phyloP scores from a whole-genome alignment of 2,329 filamentous ascomycete genomes.

The Aspergillus sp. region DNA sequence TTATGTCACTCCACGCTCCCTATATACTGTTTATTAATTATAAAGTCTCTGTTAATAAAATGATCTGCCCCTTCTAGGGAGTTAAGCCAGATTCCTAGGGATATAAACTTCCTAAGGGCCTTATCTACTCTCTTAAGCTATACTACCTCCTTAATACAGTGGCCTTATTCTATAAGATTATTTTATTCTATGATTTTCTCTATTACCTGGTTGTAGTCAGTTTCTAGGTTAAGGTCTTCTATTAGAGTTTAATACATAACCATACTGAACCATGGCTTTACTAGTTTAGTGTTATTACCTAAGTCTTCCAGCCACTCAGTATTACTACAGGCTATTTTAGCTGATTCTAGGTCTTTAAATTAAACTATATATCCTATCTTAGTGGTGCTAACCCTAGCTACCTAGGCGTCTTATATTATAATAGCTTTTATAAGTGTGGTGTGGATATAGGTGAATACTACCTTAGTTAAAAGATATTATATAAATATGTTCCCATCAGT shows the following conservation, averaged over 20 bases:
- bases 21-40: conserved; percentile 18
- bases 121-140: conserved; percentile 22
- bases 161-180: conserved; percentile 2
- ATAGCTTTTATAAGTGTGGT: conserved; percentile 5
- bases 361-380: conserved; percentile 18
- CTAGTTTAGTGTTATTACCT: conserved; percentile 8
- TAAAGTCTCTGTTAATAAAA: conserved; percentile 14
- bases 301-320: conserved; percentile 14
- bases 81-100: conserved; percentile 21
- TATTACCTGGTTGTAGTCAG: conserved; percentile 5
- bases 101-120: conserved; percentile 14
- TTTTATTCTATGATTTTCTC: conserved; percentile 13
- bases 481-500: conserved; percentile 4
- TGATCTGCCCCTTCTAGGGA: conserved; percentile 16
- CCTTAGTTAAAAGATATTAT: conserved; percentile 5
- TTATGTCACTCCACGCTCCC: conserved; percentile 12
- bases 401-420: conserved; percentile 14
- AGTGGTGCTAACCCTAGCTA: conserved; percentile 11
- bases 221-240: conserved; percentile 10
- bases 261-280: conserved; percentile 14
- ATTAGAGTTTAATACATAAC: conserved; percentile 15
- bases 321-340: conserved; percentile 14
- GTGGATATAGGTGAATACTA: conserved; percentile 7
- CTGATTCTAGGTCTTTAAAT: conserved; percentile 15
- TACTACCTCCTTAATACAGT: conserved; percentile 18